These are phyloP conservation scores for Anthracocystis panici-leucophaei DNA, from an alignment of 1,284 basidiomycete genomes.

Conservation along the genomic window DNA sequence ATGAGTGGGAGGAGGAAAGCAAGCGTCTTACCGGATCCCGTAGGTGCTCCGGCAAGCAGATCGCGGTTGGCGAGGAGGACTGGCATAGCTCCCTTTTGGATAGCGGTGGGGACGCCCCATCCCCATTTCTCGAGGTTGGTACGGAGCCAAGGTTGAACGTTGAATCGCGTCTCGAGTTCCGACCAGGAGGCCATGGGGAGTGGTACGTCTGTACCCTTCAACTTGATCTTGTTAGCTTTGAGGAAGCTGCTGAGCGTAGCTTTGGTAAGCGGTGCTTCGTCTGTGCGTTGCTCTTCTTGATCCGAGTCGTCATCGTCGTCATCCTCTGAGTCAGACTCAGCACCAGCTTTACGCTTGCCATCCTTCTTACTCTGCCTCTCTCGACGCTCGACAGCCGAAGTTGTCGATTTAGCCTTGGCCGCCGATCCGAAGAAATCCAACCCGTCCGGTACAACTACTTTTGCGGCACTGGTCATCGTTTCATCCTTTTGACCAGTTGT, in stretches of 20 bases:
- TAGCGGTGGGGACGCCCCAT: slow-evolving; percentile 66
- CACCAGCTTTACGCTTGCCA: slow-evolving; percentile 24
- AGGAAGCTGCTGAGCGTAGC: slow-evolving; percentile 60
- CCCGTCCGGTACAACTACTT: slow-evolving; percentile 51
- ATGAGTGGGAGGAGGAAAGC: slow-evolving; percentile 65
- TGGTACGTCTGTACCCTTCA: slow-evolving; percentile 70
- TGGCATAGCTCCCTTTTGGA: slow-evolving; percentile 69
- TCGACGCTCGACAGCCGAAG: slow-evolving; percentile 52
- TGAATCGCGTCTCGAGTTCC: slow-evolving; percentile 59
- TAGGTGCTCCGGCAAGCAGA: slow-evolving; percentile 65
- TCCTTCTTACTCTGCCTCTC: slow-evolving; percentile 20
- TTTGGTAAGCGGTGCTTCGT: slow-evolving; percentile 42
- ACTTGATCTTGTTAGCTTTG: slow-evolving; percentile 66
- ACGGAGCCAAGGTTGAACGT: slow-evolving; percentile 51
- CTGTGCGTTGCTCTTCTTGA: slow-evolving; percentile 4
- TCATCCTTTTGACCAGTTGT: not conserved
- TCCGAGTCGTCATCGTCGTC: slow-evolving; percentile 2
- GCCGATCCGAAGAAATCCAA: slow-evolving; percentile 61
- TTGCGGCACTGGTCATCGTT: slow-evolving; percentile 12
- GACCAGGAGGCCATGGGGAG: slow-evolving; percentile 68
- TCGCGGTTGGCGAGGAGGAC: slow-evolving; percentile 67
- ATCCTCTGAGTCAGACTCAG: slow-evolving; percentile 18
- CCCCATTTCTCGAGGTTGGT: slow-evolving; percentile 55
- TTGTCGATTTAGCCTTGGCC: slow-evolving; percentile 71
- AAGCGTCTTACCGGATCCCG: slow-evolving; percentile 67